phyloP scores from a whole-genome alignment of 371 early-diverging fungal species.

The Mortierella polycephala region DNA sequence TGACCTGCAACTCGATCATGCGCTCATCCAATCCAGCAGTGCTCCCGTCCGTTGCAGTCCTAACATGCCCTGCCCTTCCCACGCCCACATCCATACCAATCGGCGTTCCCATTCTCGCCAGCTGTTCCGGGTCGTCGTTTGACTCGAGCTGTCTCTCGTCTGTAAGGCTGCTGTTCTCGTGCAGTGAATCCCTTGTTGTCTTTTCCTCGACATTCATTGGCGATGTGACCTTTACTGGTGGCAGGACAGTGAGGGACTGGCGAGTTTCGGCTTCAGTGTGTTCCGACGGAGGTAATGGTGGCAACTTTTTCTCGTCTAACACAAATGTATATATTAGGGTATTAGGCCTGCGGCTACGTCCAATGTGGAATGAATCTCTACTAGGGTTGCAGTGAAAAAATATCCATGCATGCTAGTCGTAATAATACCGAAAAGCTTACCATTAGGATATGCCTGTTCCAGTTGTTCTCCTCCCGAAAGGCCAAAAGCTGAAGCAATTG shows the following conservation, averaged over 20 bases:
- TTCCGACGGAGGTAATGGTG: slow-evolving; percentile 42
- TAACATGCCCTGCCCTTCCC: slow-evolving; percentile 11
- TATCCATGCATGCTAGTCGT: too few species aligned
- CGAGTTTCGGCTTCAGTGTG: slow-evolving; percentile 10
- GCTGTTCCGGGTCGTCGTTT: slow-evolving; percentile 20
- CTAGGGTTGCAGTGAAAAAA: background rate
- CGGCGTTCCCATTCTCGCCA: slow-evolving; percentile 35
- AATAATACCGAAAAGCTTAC: slow-evolving; percentile 3
- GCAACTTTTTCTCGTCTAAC: slow-evolving; percentile 38
- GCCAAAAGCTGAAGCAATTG: slow-evolving; percentile 48
- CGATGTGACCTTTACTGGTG: slow-evolving; percentile 32
- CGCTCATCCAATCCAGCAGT: slow-evolving; percentile 33
- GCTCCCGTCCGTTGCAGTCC: slow-evolving; percentile 27
- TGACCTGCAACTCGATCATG: slow-evolving; percentile 56
- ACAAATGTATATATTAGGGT: background rate
- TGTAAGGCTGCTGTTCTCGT: background rate
- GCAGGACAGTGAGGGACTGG: slow-evolving; percentile 10
- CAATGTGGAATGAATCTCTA: slow-evolving; percentile 25
- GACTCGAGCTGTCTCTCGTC: background rate
- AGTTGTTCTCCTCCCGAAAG: slow-evolving; percentile 38
- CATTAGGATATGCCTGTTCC: slow-evolving; percentile 7
- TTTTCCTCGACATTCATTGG: slow-evolving; percentile 37
- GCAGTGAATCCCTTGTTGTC: slow-evolving; percentile 31
- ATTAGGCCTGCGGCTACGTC: too few species aligned
- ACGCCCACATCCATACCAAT: slow-evolving; percentile 29